A percentile compares a stretch with the other conserved stretches of the same genome.
Conservation (phyloP, 2,329 filamentous ascomycete species). For the Stagonosporopsis vannaccii region DNA sequence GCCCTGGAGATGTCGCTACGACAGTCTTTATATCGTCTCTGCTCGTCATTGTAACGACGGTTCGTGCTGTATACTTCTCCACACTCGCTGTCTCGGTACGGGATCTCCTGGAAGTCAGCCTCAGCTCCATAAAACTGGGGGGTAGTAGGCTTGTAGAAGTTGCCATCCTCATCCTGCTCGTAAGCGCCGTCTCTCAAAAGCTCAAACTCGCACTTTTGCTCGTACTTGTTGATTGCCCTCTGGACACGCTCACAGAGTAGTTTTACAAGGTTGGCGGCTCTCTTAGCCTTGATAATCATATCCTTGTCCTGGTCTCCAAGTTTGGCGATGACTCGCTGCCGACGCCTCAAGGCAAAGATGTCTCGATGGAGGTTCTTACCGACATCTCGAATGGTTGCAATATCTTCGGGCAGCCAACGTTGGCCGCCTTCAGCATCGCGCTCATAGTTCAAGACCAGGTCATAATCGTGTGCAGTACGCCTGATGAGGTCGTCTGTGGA, state of each 20-base stretch:
- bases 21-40: neutral
- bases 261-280: slow-evolving; percentile 5
- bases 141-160: slow-evolving; percentile 8
- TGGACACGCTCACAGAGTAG: slow-evolving; percentile 12
- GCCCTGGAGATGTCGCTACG: neutral
- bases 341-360: slow-evolving; percentile 13
- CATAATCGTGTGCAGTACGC: slow-evolving; percentile 28
- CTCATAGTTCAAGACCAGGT: slow-evolving; percentile 28
- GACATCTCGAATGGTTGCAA: slow-evolving; percentile 14
- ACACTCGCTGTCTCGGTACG: neutral
- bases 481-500: slow-evolving; percentile 20
- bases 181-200: slow-evolving; percentile 8
- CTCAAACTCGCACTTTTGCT: slow-evolving; percentile 15
- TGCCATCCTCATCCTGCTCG: slow-evolving; percentile 13
- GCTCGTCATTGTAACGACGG: neutral
- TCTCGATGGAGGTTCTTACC: slow-evolving; percentile 23
- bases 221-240: slow-evolving; percentile 7
- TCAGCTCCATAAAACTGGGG: neutral
- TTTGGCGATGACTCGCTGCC: slow-evolving; percentile 2
- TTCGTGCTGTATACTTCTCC: neutral
- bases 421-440: slow-evolving; percentile 23
- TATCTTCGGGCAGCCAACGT: slow-evolving; percentile 26
- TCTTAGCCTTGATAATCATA: slow-evolving; percentile 10
- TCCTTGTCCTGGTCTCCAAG: slow-evolving; percentile 8
- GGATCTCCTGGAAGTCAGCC: neutral